These are phyloP conservation scores for Malus orientalis DNA, from an alignment of 306 rosid genomes.

Conservation along the genomic window DNA sequence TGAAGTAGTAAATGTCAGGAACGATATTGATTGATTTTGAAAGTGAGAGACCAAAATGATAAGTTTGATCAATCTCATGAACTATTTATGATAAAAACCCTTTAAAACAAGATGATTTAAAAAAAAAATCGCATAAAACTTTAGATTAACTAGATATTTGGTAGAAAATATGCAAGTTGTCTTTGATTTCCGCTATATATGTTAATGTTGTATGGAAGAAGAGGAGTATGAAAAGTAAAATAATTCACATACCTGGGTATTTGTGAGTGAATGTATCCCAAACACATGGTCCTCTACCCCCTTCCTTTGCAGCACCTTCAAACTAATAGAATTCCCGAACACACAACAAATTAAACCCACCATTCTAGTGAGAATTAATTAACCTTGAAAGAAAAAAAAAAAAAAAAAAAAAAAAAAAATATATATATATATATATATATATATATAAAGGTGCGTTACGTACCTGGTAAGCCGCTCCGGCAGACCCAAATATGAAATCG, in stretches of 20 bases:
- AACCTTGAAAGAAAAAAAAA: neutral
- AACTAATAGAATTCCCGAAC: slow-evolving; percentile 2
- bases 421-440: too few relatives aligned
- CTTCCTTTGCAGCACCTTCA: slow-evolving; percentile 45
- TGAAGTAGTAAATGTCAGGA: too few relatives aligned
- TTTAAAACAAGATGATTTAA: too few relatives aligned
- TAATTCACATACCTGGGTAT: slow-evolving; percentile 27
- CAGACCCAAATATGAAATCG: neutral
- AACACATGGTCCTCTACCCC: slow-evolving; percentile 42
- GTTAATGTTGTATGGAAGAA: too few relatives aligned
- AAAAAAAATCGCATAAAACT: too few relatives aligned
- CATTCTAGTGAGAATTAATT: neutral
- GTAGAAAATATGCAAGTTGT: too few relatives aligned
- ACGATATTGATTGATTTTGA: too few relatives aligned
- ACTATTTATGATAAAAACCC: too few relatives aligned
- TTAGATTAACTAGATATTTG: too few relatives aligned
- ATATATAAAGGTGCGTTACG: neutral
- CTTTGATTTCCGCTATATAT: too few relatives aligned
- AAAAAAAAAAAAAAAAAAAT: neutral
- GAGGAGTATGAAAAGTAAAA: neutral
- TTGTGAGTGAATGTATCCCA: slow-evolving; percentile 47
- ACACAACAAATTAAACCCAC: neutral
- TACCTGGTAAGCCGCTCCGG: neutral
- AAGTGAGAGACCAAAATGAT: too few relatives aligned
- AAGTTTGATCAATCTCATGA: too few relatives aligned